Evolutionary conservation across 495 filamentous ascomycete species (phyloP), one percentile per base, ranked within the genome.

Genomic region (Baudoinia panamericana): DNA sequence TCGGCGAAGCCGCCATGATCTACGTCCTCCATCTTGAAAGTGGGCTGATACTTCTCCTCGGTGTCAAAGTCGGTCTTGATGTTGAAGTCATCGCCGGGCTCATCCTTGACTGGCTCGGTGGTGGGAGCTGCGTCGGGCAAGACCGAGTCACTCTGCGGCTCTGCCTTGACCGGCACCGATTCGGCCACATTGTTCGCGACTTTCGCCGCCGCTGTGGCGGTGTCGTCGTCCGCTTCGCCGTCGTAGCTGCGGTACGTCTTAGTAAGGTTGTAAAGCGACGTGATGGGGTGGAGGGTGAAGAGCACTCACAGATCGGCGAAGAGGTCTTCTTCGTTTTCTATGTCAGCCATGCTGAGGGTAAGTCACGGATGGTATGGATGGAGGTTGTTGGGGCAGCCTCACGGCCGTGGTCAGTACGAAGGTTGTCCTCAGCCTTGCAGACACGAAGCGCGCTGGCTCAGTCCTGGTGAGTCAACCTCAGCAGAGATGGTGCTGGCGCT

Each of bases 241-340:
- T 92, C 84, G 57, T 96, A 96, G 26, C 87, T 95, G 5, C 39
- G 10, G 7, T 13, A 11, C 4, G 4, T 19, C 5, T 3, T 39
- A 20, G 9, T 6, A 25, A 20, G 13, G 16, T 19, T 22, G n/a
- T 16, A 8, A 18, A 29, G 23, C 22, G 36, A 43, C 11, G 19
- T 36, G 13, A 51, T 21, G 37, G 28, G 39, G 30, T 31, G 29
- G 27, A 32, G 30, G 22, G 13, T 30, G 30, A 18, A 18, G 18
- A 26, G 27, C 25, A 71, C 85, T 59, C 70, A 96, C 90, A 97
- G 75, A 66, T 97, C 90, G 49, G 86, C 90, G 60, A 97, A 97
- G 55, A 97, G 80, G 71, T 97, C 90, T 54, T 96, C 92, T 37
- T 96, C 92, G 49, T 87, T 77, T 45, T 87, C 85, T 59, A 75